Percentiles rank a stretch among this genome's conserved stretches.
Evolutionary conservation across 306 rosid genomes (phyloP).

Genomic region (Castanea crenata): DNA sequence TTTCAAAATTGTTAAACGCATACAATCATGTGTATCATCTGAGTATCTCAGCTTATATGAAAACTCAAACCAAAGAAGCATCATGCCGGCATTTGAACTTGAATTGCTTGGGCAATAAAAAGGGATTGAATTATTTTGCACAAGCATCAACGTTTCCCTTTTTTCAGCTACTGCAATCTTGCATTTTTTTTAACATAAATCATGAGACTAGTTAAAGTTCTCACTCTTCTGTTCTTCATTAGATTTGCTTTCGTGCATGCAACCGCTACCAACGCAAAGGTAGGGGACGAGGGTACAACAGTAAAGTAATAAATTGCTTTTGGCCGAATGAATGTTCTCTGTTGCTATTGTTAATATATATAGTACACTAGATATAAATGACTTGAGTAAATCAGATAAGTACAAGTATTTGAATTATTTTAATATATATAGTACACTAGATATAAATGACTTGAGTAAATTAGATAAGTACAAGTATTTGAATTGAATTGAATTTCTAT

Average conservation of each 20-base stretch:
- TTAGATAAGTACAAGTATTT: too few relatives aligned
- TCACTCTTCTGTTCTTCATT: constrained; percentile 36
- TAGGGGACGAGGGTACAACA: background rate
- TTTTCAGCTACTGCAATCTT: background rate
- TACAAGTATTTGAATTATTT: too few relatives aligned
- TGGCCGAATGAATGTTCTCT: too few relatives aligned
- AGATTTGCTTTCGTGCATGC: constrained; percentile 38
- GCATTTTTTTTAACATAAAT: background rate
- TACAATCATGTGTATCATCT: background rate
- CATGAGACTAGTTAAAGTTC: constrained; percentile 33
- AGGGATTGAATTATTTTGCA: constrained; percentile 4
- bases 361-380: too few relatives aligned
- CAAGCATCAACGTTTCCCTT: constrained; percentile 17
- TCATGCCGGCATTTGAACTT: constrained; percentile 36
- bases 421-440: too few relatives aligned
- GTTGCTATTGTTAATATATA: too few relatives aligned
- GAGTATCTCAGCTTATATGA: constrained; percentile 19
- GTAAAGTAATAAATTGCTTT: too few relatives aligned
- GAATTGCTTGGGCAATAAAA: constrained; percentile 31
- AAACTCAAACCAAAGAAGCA: constrained; percentile 28
- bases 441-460: too few relatives aligned
- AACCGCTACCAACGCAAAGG: constrained; percentile 43
- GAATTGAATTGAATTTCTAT: too few relatives aligned
- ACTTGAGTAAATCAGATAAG: too few relatives aligned
- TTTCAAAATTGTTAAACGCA: background rate